phyloP scores from a whole-genome alignment of 1,284 basidiomycete genomes.

The Macrocystidia cucumis region DNA sequence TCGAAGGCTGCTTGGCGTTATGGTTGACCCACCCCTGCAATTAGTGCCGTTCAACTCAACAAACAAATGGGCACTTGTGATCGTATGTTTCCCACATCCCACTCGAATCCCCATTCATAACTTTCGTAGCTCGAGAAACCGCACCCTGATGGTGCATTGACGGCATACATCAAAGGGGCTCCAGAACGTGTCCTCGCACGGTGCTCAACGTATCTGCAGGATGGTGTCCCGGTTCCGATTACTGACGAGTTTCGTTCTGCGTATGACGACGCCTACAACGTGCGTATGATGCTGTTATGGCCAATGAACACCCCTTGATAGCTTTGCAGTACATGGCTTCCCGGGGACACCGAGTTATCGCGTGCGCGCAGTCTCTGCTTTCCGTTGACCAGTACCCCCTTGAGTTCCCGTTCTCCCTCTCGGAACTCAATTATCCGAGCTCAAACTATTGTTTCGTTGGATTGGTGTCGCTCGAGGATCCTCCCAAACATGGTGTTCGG shows the following conservation, averaged over 20 bases:
- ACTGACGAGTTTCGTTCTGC: conserved; percentile 43
- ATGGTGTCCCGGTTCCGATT: conserved; percentile 40
- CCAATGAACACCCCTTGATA: too few species aligned
- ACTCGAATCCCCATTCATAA: conserved; percentile 2
- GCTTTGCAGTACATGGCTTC: conserved; percentile 63
- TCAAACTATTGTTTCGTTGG: conserved; percentile 55
- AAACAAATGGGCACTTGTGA: conserved; percentile 66
- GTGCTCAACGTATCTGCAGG: conserved; percentile 50
- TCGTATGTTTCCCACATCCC: conserved; percentile 30
- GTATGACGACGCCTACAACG: conserved; percentile 58
- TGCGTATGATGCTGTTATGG: conserved; percentile 18
- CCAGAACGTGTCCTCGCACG: conserved; percentile 61
- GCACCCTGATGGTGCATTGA: conserved; percentile 38
- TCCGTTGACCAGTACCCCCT: conserved; percentile 36
- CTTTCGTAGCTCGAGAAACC: conserved; percentile 40
- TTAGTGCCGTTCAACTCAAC: conserved; percentile 62
- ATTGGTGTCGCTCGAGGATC: conserved; percentile 60
- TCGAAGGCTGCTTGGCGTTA: background rate
- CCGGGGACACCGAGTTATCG: conserved; percentile 63
- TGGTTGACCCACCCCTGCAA: background rate
- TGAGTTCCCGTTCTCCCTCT: conserved; percentile 45
- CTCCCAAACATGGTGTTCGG: conserved; percentile 63
- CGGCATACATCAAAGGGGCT: conserved; percentile 58
- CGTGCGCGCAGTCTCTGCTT: conserved; percentile 54
- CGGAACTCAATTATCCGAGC: conserved; percentile 44